Base-by-base conservation (phyloP, 768 basidiomycete genomes). In the Artomyces pyxidatus region DNA sequence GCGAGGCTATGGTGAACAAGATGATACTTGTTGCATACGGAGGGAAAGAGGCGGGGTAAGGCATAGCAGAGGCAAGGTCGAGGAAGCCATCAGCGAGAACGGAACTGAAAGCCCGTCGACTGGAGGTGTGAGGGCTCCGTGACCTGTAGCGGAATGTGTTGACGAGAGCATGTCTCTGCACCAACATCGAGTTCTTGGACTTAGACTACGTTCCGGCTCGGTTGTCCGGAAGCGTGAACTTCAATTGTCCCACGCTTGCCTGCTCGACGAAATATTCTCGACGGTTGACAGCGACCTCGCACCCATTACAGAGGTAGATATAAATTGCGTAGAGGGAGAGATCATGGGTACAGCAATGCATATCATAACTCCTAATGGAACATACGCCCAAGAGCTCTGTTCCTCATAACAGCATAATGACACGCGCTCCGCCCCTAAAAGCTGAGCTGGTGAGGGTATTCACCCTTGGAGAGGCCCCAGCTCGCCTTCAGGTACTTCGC, bases 391-490 rank as follows among this genome's bases (percentile, higher is more conserved):
- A 35, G 32, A 35, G 32, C 32, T 35, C 32, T 35, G 17, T 35
- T 35, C 32, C 32, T 35, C 32, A 35, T 35, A 7, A 17, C 32
- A 17, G 32, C 32, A 35, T 35, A 35, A 35, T 17, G 17, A 35
- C 32, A 12, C 3, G 7, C n/a, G 32, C 32, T 17, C 32, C 32
- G 12, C 32, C 32, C 48, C 73, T 52, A 98, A 78, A 96, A 98
- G 55, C 78, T 78, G 73, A 99, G 67, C 71, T 88, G 81, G 75
- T 99, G 96, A 65, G 96, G 90, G 76, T 78, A 91, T 74, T 98
- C 92, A 53, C 94, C 92, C 79, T 94, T 96, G 59, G 90, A 91
- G 54, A 99, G 78, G 65, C 91, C 92, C 77, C 88, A 99, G 63
- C 77, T 82, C 48, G 94, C 80, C 67, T 84, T 85, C 61, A 99